Base-by-base conservation (phyloP, 2,329 filamentous ascomycete genomes). In the Chaetomiaceae sp. region DNA sequence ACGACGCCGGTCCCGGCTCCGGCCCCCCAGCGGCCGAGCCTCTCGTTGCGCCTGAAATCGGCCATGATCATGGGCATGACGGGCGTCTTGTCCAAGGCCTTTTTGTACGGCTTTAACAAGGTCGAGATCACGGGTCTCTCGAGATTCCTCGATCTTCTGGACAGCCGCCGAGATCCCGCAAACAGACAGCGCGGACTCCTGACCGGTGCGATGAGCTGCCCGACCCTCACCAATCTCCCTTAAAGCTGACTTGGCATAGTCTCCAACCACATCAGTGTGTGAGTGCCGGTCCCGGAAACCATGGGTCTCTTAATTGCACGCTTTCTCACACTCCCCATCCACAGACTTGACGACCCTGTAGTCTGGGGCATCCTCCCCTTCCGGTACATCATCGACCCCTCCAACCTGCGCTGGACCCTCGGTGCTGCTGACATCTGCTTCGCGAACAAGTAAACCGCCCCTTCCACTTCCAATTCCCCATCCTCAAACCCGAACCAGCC, bases 401-500 rank as follows among this genome's bases (percentile, higher is more conserved):
- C 78, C 50, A 93, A 91, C 65, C 77, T 90, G 63, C 82, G 93
- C 66, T 97, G 91, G 89, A 83, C 85, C 9, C 78, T 99, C 48
- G 93, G 89, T 20, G 95, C 90, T 62, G 89, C 96, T 67, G 93
- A 99, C 68, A 91, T 99, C 54, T 96, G 91, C 71, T 99, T 95
- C 68, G 85, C 85, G 62, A 92, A 89, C 65, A 85, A 82, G 89
- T 93, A 71, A 12, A 48, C 16, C 13, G 10, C 30, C 27, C 34
- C 16, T 38, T 4, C 12, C 2, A 33, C n/a, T 27, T 27, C 25
- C 25, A 6, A 10, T 27, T 27, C 25, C 25, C 2, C 25, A 6
- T 27, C 25, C 27, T n/a, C n/a, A n/a, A n/a, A 19, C 30, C 30
- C 20, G 10, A 16, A 25, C 20, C 2, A 13, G 9, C 7, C 5